Evolutionary conservation across 164 flowering plant genomes (phyloP), one percentile per base, ranked within the genome.

Genomic region (Cinnamomum chago): DNA sequence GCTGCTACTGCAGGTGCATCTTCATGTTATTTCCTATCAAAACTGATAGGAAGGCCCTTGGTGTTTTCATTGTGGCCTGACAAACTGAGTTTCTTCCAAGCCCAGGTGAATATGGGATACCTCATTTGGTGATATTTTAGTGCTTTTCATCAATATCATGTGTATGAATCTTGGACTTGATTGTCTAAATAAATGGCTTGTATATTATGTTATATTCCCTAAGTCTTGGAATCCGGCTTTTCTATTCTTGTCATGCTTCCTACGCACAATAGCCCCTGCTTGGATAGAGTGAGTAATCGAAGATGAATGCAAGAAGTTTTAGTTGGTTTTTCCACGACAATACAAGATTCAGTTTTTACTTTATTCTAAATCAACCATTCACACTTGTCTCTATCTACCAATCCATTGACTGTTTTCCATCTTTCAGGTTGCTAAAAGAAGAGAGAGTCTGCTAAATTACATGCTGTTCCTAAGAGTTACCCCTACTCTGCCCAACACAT

Each of bases 1-100:
- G 76, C 88, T 79, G 97, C 99, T 67, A 95, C 99, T 17, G 93
- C 96, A 50, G 99, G 98, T 64, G 98, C 99, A 81, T 95, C 99
- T 60, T 95, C 98, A n/a, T 93, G 98, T 85, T 93, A 80, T 83
- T 95, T 92, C 87, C 84, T 93, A 25, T 95, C 98, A 25, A 93
- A 90, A 78, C 65, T 91, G 60, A 88, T 92, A 58, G 98, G 98
- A 15, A 86, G 90, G 69, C 99, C 99, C 40, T 79, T 92, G 33
- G 86, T 88, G 71, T 85, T 86, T 78, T 87, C 85, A 24, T 82
- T 95, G 50, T 95, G 98, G 98, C 99, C 99, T 4, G 97, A 90
- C 74, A 90, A 92, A 79, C 79, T 94, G 65, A 79, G 75, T 65
- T 90, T 90, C 84, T 94, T 95, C 82, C 98, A 91, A 81, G 86